Conservation (phyloP, 129 eudicot species). For the Pulicaria dysenterica region DNA sequence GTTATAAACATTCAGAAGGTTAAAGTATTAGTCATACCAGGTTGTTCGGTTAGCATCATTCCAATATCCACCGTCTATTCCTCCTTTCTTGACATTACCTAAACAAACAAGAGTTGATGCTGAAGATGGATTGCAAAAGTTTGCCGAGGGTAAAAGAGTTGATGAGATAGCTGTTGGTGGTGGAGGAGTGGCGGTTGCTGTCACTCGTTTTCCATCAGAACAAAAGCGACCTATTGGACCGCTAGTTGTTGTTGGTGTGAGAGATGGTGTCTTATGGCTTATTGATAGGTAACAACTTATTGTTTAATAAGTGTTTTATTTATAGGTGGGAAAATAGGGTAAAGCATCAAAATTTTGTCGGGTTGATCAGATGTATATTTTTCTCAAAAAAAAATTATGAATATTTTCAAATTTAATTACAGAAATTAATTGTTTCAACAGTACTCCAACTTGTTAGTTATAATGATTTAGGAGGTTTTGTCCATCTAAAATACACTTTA, state of each 20-base stretch:
- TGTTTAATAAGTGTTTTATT: neutral
- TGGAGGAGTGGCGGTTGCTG: slow-evolving; percentile 96
- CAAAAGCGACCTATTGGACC: slow-evolving; percentile 98
- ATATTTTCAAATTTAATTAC: neutral
- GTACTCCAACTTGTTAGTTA: no score
- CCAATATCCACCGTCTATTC: slow-evolving; percentile 91
- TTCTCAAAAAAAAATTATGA: neutral
- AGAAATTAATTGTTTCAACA: no score
- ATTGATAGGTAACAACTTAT: slow-evolving; percentile 64
- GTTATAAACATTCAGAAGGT: slow-evolving; percentile 1
- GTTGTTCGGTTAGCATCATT: slow-evolving; percentile 96
- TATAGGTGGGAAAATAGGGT: neutral
- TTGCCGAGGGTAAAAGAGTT: slow-evolving; percentile 64
- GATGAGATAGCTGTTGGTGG: slow-evolving; percentile 97
- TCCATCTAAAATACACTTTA: no score
- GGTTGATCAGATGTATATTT: neutral
- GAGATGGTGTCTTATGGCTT: slow-evolving; percentile 96
- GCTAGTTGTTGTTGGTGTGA: slow-evolving; percentile 86
- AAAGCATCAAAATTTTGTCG: no score
- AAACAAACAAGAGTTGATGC: slow-evolving; percentile 72
- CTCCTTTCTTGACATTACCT: slow-evolving; percentile 87
- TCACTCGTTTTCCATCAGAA: slow-evolving; percentile 96
- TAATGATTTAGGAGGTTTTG: no score
- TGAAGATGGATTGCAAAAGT: slow-evolving; percentile 64
- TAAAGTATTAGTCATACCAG: slow-evolving; percentile 32